These are phyloP conservation scores for Xylaria sp. DNA, from an alignment of 2,329 filamentous ascomycete species.

Conservation along the genomic window DNA sequence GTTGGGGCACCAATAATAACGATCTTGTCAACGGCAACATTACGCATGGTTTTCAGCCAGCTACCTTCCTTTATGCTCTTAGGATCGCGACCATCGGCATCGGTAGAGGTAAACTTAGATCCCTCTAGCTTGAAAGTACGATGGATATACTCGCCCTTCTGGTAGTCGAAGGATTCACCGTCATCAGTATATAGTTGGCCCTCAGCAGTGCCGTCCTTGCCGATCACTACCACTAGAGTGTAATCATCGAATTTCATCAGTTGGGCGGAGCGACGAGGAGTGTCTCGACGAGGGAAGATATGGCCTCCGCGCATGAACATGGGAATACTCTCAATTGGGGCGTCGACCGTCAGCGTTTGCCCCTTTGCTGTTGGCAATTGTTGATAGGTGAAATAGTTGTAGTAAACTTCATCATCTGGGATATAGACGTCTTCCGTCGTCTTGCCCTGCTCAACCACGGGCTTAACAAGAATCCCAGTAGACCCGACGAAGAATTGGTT, in stretches of 20 bases:
- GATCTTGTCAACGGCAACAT: slow-evolving; percentile 82
- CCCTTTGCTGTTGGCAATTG: slow-evolving; percentile 72
- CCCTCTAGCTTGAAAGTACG: slow-evolving; percentile 73
- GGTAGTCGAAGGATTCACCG: slow-evolving; percentile 88
- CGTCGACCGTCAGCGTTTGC: slow-evolving; percentile 70
- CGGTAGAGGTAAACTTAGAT: slow-evolving; percentile 69
- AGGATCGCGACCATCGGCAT: slow-evolving; percentile 61
- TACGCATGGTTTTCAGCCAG: slow-evolving; percentile 80
- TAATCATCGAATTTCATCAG: slow-evolving; percentile 96
- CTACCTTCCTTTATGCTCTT: slow-evolving; percentile 68
- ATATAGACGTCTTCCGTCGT: slow-evolving; percentile 81
- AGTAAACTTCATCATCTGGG: slow-evolving; percentile 87
- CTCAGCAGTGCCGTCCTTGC: slow-evolving; percentile 69
- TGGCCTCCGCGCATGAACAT: slow-evolving; percentile 92
- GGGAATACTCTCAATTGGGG: slow-evolving; percentile 85
- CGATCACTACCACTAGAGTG: slow-evolving; percentile 80
- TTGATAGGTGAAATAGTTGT: slow-evolving; percentile 91
- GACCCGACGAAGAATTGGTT: slow-evolving; percentile 91
- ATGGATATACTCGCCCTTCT: slow-evolving; percentile 86
- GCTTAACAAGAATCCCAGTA: slow-evolving; percentile 91
- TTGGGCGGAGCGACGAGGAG: slow-evolving; percentile 80
- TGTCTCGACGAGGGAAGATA: slow-evolving; percentile 87
- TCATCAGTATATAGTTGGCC: slow-evolving; percentile 92
- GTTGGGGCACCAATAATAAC: slow-evolving; percentile 80
- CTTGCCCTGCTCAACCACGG: slow-evolving; percentile 79